Conservation (phyloP, 352 stramenopile species). For the Globisporangium canariense region DNA sequence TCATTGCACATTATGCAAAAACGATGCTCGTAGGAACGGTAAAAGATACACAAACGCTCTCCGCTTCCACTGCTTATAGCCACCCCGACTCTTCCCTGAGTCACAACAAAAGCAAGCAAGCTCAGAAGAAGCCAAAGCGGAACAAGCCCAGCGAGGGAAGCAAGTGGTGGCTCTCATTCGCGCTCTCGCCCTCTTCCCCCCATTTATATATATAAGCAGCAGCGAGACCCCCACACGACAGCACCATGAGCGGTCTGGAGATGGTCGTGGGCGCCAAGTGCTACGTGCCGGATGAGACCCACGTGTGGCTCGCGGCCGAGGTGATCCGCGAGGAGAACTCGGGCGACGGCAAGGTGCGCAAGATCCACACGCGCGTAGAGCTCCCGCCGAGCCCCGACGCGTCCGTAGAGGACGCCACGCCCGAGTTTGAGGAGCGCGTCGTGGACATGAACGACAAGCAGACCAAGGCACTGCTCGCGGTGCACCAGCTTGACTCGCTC, state of each 20-base stretch:
- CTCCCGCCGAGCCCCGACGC: constrained; percentile 28
- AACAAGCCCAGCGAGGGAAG: neutral
- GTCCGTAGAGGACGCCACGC: constrained; percentile 15
- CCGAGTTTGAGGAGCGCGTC: constrained; percentile 46
- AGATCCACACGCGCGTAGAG: constrained; percentile 66
- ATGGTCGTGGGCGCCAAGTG: constrained; percentile 74
- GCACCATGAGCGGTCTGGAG: constrained; percentile 36
- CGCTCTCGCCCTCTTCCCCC: neutral
- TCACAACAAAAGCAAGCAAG: constrained; percentile 4
- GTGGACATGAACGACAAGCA: constrained; percentile 73
- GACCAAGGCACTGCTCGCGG: constrained; percentile 64
- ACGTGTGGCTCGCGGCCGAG: constrained; percentile 81
- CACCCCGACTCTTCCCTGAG: neutral
- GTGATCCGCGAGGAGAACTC: constrained; percentile 68
- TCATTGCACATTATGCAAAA: no score
- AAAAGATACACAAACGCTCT: no score
- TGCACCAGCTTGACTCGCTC: constrained; percentile 72
- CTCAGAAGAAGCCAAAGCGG: constrained; percentile 3
- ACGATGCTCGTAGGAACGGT: no score
- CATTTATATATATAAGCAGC: constrained; percentile 3
- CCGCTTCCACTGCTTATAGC: no score
- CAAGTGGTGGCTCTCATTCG: constrained; percentile 3
- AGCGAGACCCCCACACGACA: neutral
- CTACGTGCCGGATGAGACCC: constrained; percentile 83
- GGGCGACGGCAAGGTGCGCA: constrained; percentile 53